These are phyloP conservation scores for Backusella circina DNA, from an alignment of 192 early-diverging fungal species.

Conservation along the genomic window DNA sequence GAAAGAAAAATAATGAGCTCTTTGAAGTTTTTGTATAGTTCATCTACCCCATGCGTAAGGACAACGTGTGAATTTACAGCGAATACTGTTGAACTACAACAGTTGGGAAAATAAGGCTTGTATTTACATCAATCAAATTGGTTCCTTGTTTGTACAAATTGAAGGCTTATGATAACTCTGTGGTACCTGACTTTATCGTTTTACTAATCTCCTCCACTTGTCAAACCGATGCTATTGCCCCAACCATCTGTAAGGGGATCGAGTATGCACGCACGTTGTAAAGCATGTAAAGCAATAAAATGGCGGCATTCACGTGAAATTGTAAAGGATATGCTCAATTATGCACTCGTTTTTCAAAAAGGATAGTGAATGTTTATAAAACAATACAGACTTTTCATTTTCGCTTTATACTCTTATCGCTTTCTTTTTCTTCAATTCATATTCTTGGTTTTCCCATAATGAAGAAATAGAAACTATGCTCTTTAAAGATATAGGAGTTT, in stretches of 20 bases:
- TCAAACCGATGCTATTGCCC: neutral
- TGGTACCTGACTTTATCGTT: neutral
- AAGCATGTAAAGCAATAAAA: neutral
- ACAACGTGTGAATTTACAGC: too few relatives aligned
- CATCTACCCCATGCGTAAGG: too few relatives aligned
- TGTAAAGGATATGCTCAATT: neutral
- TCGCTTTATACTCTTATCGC: neutral
- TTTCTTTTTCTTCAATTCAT: neutral
- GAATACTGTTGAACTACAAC: too few relatives aligned
- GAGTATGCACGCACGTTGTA: neutral
- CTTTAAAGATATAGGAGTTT: neutral
- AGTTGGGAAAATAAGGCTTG: neutral
- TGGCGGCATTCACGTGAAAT: neutral
- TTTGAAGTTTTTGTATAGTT: too few relatives aligned
- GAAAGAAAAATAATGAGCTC: too few relatives aligned
- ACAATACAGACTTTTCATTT: neutral
- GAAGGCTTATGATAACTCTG: neutral
- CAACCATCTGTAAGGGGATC: neutral
- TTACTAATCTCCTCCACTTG: neutral
- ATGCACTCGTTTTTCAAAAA: neutral
- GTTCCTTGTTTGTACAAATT: neutral
- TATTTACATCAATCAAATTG: neutral
- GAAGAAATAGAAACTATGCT: neutral
- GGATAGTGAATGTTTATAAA: neutral
- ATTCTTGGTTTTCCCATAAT: neutral